A percentile compares a stretch with the other conserved stretches of the same genome.
These are phyloP conservation scores for Cenococcum geophilum DNA, from an alignment of 495 filamentous ascomycete species.

Conservation along the genomic window DNA sequence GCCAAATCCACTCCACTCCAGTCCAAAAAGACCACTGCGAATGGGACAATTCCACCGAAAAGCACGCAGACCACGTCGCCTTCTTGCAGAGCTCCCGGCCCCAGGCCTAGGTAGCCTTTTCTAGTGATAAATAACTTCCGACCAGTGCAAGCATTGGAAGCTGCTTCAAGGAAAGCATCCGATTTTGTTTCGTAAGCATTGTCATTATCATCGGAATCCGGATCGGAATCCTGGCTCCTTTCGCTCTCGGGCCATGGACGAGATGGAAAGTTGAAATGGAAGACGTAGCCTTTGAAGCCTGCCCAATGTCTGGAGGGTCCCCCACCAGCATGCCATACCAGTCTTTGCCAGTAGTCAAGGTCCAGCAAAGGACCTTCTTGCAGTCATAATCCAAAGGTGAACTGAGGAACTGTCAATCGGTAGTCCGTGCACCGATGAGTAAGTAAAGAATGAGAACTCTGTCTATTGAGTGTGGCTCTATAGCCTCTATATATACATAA, in stretches of 20 bases:
- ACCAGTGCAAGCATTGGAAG: slow-evolving; percentile 10
- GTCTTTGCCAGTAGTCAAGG: slow-evolving; percentile 5
- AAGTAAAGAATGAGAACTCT: no score
- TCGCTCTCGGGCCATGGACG: neutral
- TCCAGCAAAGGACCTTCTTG: neutral
- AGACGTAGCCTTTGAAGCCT: slow-evolving; percentile 1
- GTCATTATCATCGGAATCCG: no score
- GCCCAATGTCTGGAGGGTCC: neutral
- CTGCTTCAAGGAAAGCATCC: slow-evolving; percentile 12
- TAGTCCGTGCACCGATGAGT: no score
- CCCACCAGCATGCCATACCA: slow-evolving; percentile 12
- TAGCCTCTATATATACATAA: no score
- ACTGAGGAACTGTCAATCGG: neutral
- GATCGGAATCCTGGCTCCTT: neutral
- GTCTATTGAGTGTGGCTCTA: no score
- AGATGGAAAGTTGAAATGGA: slow-evolving; percentile 3
- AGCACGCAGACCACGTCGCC: slow-evolving; percentile 6
- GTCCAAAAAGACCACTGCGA: no score
- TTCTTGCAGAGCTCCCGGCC: neutral
- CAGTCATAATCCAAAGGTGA: neutral
- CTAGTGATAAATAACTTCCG: slow-evolving; percentile 4
- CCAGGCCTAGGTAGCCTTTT: slow-evolving; percentile 4
- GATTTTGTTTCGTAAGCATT: neutral
- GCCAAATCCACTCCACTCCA: no score
- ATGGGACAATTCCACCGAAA: slow-evolving; percentile 9